Percentiles rank a stretch among this genome's conserved stretches.
phyloP scores from a whole-genome alignment of 495 filamentous ascomycete species.

The Hypoxylon rickii region DNA sequence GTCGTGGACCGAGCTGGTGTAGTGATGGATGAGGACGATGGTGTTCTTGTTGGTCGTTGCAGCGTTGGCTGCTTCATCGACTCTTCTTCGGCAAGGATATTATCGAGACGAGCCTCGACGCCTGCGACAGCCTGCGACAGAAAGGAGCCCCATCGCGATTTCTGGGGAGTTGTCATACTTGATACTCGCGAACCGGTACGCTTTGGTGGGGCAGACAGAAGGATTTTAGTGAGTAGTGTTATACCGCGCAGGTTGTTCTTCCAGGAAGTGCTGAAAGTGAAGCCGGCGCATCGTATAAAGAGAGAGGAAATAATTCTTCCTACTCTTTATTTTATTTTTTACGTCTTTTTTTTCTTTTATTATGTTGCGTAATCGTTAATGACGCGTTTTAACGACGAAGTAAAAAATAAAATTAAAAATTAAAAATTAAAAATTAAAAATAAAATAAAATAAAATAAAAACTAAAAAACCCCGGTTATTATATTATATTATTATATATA shows the following conservation, averaged over 20 bases:
- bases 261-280: conserved; percentile 8
- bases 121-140: conserved; percentile 90
- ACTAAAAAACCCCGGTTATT: no score
- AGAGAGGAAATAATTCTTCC: no score
- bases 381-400: conserved; percentile 27
- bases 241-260: conserved; percentile 20
- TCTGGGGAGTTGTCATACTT: conserved; percentile 46
- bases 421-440: no score
- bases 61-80: conserved; percentile 35
- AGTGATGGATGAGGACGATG: conserved; percentile 34
- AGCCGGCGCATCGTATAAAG: conserved; percentile 38
- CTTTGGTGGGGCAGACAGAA: not conserved
- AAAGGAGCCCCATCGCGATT: conserved; percentile 78
- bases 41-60: conserved; percentile 25
- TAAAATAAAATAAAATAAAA: no score
- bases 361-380: no score
- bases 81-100: conserved; percentile 81
- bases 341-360: no score
- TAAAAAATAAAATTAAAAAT: no score
- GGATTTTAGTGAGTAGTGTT: conserved; percentile 9
- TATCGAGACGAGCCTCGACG: conserved; percentile 91
- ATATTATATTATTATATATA: no score
- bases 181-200: conserved; percentile 15
- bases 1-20: conserved; percentile 31
- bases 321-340: not conserved